Percentiles rank a stretch among this genome's conserved stretches.
These are phyloP conservation scores for Aureobasidium namibiae DNA, from an alignment of 2,329 filamentous ascomycete species.

Conservation along the genomic window DNA sequence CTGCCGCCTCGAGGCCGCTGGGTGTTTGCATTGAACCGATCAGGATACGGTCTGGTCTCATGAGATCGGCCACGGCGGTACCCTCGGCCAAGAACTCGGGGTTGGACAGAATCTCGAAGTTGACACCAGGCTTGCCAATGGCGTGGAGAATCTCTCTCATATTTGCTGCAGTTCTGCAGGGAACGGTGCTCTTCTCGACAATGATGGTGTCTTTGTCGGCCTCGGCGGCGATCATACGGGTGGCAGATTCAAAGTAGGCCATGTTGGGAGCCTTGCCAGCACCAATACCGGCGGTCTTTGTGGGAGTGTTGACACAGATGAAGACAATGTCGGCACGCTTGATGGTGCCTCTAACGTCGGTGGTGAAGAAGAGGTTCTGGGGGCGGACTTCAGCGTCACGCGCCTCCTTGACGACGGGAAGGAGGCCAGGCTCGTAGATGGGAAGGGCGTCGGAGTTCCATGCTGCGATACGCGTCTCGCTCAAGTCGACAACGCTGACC, in stretches of 20 bases:
- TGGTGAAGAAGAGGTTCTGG: constrained; percentile 68
- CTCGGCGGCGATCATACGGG: constrained; percentile 56
- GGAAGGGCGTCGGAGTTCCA: constrained; percentile 70
- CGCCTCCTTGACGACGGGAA: constrained; percentile 57
- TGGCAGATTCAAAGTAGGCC: constrained; percentile 62
- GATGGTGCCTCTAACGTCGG: constrained; percentile 54
- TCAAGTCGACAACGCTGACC: constrained; percentile 68
- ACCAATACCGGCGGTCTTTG: constrained; percentile 61
- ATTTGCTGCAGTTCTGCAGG: constrained; percentile 63
- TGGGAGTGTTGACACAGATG: constrained; percentile 71
- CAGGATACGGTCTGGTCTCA: constrained; percentile 63
- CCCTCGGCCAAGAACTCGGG: constrained; percentile 76
- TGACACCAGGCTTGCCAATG: constrained; percentile 34
- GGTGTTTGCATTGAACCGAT: constrained; percentile 61
- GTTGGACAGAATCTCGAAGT: constrained; percentile 72
- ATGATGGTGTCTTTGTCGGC: constrained; percentile 62
- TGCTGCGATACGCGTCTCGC: constrained; percentile 54
- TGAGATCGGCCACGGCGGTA: constrained; percentile 63
- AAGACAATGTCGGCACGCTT: constrained; percentile 64
- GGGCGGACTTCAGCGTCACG: constrained; percentile 41
- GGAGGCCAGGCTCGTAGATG: constrained; percentile 66
- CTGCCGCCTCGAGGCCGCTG: constrained; percentile 54
- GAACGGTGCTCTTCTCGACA: constrained; percentile 76
- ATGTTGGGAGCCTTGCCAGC: constrained; percentile 66
- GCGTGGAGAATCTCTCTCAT: constrained; percentile 56